Evolutionary conservation across 2,329 filamentous ascomycete genomes (phyloP), one percentile per base, ranked within the genome.

Genomic region (Sporothrix sp.): DNA sequence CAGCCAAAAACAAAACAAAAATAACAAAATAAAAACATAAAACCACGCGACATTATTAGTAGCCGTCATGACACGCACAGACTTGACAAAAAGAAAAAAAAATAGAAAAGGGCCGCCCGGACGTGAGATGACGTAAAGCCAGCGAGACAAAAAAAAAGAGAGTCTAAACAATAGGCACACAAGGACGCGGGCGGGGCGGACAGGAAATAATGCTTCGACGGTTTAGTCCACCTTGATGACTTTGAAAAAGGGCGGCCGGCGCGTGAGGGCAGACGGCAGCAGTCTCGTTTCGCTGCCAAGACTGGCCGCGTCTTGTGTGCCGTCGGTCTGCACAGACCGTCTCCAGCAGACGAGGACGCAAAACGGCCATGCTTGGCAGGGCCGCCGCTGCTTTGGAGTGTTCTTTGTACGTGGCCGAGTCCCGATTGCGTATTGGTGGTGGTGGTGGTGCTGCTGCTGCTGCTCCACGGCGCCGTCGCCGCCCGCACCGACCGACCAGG

Each of bases 381-480:
- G 14, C 8, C n/a, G 43, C 1, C 30, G 7, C 8, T 7, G 14
- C 8, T 18, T 33, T 10, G 8, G 45, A n/a, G n/a, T n/a, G n/a
- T n/a, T n/a, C n/a, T n/a, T n/a, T n/a, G n/a, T n/a, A n/a, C n/a
- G n/a, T n/a, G n/a, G n/a, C n/a, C n/a, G n/a, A n/a, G n/a, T n/a
- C n/a, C n/a, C n/a, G n/a, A 4, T 11, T 11, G 16, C n/a, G 11
- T 2, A 28, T 2, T 35, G 13, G 4, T 16, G 33, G 2, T 16
- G 6, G 8, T 13, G 33, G 4, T n/a, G n/a, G 2, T 13, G 47
- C 7, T 33, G 47, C 20, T 47, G 44, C 1, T 18, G 44, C 37
- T 43, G 30, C 13, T 52, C 50, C 16, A 20, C 20, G 3, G 44
- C 11, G 5, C 50, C 44, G 30, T 52, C 50, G 2, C 37, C 50